phyloP scores from a whole-genome alignment of 2,329 filamentous ascomycete genomes.

The Mycosphaerella sp. region DNA sequence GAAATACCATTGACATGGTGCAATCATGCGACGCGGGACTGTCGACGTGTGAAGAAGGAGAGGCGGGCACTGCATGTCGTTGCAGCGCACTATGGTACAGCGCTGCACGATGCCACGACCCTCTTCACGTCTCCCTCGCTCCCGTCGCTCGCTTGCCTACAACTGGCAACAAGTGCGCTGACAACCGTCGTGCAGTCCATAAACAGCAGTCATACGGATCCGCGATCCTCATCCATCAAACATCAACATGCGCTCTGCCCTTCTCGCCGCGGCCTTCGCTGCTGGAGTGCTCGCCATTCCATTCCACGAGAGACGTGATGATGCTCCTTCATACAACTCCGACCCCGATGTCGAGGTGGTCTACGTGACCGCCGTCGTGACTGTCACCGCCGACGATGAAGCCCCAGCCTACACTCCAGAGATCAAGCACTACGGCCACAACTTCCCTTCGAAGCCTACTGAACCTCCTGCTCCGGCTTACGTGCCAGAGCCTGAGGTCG shows the following conservation, averaged over 20 bases:
- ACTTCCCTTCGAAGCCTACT: conserved; percentile 8
- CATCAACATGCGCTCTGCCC: conserved; percentile 34
- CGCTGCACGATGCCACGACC: conserved; percentile 5
- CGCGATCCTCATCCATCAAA: conserved; percentile 25
- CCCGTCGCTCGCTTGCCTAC: conserved; percentile 1
- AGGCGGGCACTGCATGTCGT: not conserved
- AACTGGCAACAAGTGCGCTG: conserved; percentile 14
- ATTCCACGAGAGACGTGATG: conserved; percentile 25
- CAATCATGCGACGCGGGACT: not conserved
- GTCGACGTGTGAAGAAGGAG: not conserved
- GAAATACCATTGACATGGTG: not conserved
- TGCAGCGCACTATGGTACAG: conserved; percentile 3
- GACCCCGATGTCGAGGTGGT: conserved; percentile 28
- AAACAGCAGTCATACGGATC: conserved; percentile 15
- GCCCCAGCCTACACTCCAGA: conserved; percentile 15
- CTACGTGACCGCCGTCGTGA: conserved; percentile 34
- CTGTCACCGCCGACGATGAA: conserved; percentile 29
- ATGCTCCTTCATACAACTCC: conserved; percentile 15
- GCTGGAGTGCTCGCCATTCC: conserved; percentile 35
- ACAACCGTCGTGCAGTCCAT: conserved; percentile 10
- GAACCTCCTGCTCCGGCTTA: conserved; percentile 2
- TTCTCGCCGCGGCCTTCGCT: conserved; percentile 35
- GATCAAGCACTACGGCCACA: conserved; percentile 24
- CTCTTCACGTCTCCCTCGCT: not conserved
- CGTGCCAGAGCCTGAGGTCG: conserved; percentile 1